Conservation (phyloP, 192 early-diverging fungal species). For the Umbelopsis sp. region DNA sequence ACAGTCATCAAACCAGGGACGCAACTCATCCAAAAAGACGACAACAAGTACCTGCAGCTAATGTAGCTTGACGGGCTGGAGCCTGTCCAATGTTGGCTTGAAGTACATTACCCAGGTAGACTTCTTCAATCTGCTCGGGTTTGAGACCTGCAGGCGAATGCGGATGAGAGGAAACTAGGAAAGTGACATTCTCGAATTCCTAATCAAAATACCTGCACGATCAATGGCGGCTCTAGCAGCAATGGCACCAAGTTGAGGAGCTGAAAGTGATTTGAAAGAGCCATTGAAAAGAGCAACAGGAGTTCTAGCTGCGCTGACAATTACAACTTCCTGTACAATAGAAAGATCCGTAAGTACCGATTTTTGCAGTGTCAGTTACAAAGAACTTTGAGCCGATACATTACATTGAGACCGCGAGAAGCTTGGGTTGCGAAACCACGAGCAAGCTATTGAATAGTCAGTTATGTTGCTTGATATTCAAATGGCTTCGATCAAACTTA, state of each 20-base stretch:
- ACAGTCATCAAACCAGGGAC: neutral
- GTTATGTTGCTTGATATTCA: neutral
- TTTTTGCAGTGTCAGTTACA: no score
- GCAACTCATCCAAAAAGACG: neutral
- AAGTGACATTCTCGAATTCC: neutral
- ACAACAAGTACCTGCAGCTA: conserved; percentile 64
- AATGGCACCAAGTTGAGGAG: conserved; percentile 82
- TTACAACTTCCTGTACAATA: conserved; percentile 53
- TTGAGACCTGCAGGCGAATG: conserved; percentile 54
- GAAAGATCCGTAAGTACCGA: neutral
- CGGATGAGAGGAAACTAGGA: neutral
- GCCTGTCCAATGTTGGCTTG: conserved; percentile 89
- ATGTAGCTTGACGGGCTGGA: conserved; percentile 88
- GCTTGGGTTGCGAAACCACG: conserved; percentile 15
- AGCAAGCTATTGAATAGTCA: neutral
- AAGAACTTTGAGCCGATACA: neutral
- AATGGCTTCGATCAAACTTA: neutral
- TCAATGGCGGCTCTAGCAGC: conserved; percentile 87
- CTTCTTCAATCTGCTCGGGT: conserved; percentile 86
- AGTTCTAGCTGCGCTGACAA: conserved; percentile 79
- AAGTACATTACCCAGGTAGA: conserved; percentile 95
- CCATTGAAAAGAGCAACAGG: conserved; percentile 93
- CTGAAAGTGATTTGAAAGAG: conserved; percentile 78
- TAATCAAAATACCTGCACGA: conserved; percentile 65
- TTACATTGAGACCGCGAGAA: conserved; percentile 12